Percentiles rank a stretch among this genome's conserved stretches.
Conservation (phyloP, 1,139 yeast genomes). For the Debaryomycetaceae sp. region DNA sequence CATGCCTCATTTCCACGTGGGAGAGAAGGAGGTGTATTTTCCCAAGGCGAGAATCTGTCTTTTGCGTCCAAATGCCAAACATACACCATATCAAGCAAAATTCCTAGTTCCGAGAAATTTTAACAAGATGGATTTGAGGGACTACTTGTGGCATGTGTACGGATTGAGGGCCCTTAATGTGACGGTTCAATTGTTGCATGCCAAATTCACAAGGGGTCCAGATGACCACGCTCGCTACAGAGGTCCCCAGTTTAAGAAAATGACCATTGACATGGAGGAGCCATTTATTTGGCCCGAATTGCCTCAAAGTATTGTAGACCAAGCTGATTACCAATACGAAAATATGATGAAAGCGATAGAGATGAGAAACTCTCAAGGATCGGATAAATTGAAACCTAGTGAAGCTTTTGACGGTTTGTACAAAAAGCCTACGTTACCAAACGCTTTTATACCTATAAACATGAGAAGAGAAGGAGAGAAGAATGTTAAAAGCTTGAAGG, state of each 20-base stretch:
- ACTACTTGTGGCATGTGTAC: conserved; percentile 82
- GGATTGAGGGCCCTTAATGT: conserved; percentile 85
- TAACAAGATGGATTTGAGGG: conserved; percentile 88
- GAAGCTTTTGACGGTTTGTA: conserved; percentile 76
- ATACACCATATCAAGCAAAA: conserved; percentile 93
- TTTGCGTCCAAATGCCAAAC: conserved; percentile 86
- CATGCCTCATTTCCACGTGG: conserved; percentile 76
- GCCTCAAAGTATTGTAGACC: conserved; percentile 25
- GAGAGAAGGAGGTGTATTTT: conserved; percentile 68
- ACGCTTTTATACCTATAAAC: conserved; percentile 63
- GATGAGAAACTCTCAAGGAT: conserved; percentile 45
- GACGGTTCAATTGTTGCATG: conserved; percentile 81
- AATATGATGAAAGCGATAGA: conserved; percentile 27
- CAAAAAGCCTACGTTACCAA: conserved; percentile 67
- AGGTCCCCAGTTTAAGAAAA: conserved; percentile 79
- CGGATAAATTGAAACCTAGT: conserved; percentile 66
- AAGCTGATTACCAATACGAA: conserved; percentile 18
- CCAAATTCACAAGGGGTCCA: conserved; percentile 58
- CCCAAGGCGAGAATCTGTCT: conserved; percentile 81
- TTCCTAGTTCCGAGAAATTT: conserved; percentile 88
- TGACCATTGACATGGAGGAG: conserved; percentile 91
- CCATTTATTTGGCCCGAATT: conserved; percentile 93
- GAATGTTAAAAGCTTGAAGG: conserved; percentile 27
- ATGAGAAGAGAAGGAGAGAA: conserved; percentile 40
- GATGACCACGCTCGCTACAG: conserved; percentile 71